Evolutionary conservation across 495 filamentous ascomycete species (phyloP), one percentile per base, ranked within the genome.

Genomic region (Beverwykella pulmonaria): DNA sequence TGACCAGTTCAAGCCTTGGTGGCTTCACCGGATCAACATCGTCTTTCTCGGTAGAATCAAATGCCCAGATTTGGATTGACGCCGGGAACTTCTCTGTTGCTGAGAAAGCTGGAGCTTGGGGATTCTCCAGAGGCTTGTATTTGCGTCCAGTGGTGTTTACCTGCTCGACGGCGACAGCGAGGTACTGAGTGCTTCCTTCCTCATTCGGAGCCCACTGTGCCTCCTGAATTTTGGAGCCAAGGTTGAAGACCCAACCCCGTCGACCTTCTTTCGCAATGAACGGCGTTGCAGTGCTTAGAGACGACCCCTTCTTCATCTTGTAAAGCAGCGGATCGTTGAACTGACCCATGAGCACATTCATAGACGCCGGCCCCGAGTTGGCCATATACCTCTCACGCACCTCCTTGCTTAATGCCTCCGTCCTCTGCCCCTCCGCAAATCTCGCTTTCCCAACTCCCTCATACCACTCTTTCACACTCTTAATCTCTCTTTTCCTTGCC

Each of bases 131-230:
- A 23, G 64, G 65, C 32, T 64, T 60, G 41, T 60, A 25, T 53
- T 59, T 29, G n/a, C 1, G 23, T 14, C 5, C 19, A 4, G 17
- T 39, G 14, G 19, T 29, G 27, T 71, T 71, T 44, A 12, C 17
- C 30, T 80, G 75, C 17, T 79, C 75, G 20, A 81, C 74, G 34
- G 78, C 75, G 22, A 85, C 72, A 30, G 83, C 82, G 26, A 88
- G 74, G 74, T 86, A 88, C 71, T 88, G 86, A 12, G 71, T 77
- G 48, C 72, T 59, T 14, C 79, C 80, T 15, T 78, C 50, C 49
- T 84, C 80, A 55, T 86, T 84, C 17, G 85, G 83, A 22, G 78
- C 80, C 86, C 86, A 89, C 20, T 83, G 81, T 59, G 83, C 63
- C 65, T 81, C 81, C 62, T 82, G 79, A 4, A 86, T 72, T 32